A percentile compares a stretch with the other conserved stretches of the same genome.
These are phyloP conservation scores for Xylaria castorea DNA, from an alignment of 495 filamentous ascomycete genomes.

Conservation along the genomic window DNA sequence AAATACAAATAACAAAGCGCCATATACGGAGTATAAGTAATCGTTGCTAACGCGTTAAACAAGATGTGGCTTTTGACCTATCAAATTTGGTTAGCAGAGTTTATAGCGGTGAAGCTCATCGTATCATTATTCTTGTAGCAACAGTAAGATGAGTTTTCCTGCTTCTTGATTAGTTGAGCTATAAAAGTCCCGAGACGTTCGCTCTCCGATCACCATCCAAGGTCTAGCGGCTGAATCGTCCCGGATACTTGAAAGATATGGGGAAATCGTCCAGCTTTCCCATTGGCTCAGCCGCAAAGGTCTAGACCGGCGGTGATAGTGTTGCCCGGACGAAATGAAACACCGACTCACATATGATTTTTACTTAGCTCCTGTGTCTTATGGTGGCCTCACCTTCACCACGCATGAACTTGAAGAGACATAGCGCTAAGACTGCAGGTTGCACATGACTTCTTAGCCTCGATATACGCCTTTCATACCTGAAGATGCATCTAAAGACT, in stretches of 20 bases:
- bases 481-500: not conserved
- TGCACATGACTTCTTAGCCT: not conserved
- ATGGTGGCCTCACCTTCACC: not conserved
- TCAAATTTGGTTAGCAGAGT: not conserved
- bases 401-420: not conserved
- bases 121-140: not conserved
- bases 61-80: not conserved
- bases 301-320: not conserved
- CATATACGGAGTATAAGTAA: not conserved
- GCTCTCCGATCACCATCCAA: not conserved
- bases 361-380: not conserved
- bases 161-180: not conserved
- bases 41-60: not conserved
- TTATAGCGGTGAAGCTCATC: not conserved
- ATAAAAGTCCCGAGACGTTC: not conserved
- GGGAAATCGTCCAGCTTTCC: not conserved
- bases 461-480: too few species aligned
- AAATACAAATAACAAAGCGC: slow-evolving; percentile 1
- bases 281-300: not conserved
- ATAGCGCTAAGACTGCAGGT: not conserved
- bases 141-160: not conserved
- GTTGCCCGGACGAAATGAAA: not conserved
- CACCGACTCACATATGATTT: not conserved
- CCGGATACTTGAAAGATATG: not conserved
- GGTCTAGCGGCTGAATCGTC: not conserved